Conservation (phyloP, 2,329 filamentous ascomycete genomes). For the Diaporthe eres region DNA sequence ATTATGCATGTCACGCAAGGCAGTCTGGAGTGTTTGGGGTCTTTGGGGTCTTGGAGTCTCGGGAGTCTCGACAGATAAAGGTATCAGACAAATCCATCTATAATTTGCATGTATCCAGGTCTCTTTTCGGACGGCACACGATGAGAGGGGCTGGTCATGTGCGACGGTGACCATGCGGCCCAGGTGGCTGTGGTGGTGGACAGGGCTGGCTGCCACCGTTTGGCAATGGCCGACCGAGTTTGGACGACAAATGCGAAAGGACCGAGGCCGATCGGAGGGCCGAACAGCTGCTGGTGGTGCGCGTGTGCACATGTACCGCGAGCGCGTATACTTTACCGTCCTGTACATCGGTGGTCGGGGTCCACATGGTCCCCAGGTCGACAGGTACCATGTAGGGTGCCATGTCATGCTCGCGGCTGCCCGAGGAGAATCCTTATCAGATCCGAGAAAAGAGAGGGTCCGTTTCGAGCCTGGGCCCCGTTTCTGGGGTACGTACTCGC, state of each 20-base stretch:
- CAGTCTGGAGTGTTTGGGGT: neutral
- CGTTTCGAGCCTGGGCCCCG: slow-evolving; percentile 17
- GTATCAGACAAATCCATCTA: neutral
- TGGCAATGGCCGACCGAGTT: too few relatives aligned
- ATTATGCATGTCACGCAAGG: neutral
- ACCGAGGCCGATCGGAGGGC: slow-evolving; percentile 30
- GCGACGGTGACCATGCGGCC: slow-evolving; percentile 11
- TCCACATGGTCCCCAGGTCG: slow-evolving; percentile 7
- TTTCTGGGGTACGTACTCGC: slow-evolving; percentile 21
- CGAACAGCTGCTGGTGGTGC: neutral
- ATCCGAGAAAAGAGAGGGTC: slow-evolving; percentile 40
- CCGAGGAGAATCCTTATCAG: slow-evolving; percentile 36
- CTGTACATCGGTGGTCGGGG: neutral
- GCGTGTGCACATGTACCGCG: neutral
- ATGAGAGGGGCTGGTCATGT: neutral
- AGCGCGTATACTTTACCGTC: too few relatives aligned
- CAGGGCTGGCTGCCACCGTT: neutral
- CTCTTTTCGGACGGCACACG: neutral
- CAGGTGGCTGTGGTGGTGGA: too few relatives aligned
- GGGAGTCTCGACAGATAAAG: neutral
- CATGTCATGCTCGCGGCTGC: neutral
- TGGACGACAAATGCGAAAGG: slow-evolving; percentile 2
- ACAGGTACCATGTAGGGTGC: neutral
- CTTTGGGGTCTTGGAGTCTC: neutral
- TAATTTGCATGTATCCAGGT: neutral